phyloP scores from a whole-genome alignment of 805 yeast species.

The Candida namnaoensis region DNA sequence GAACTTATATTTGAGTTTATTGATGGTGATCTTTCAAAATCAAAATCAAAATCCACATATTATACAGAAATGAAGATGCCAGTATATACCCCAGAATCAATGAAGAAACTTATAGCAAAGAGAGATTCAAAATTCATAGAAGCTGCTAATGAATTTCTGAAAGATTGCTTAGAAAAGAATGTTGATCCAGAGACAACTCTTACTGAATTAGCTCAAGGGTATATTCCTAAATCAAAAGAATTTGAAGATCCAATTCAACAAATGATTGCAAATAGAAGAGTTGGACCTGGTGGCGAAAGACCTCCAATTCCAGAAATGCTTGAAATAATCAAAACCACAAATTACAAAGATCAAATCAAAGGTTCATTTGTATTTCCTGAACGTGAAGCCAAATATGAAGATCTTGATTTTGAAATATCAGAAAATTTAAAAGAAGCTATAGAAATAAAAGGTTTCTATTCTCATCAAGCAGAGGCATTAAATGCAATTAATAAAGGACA shows the following conservation, averaged over 20 bases:
- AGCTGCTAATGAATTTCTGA: conserved; percentile 28
- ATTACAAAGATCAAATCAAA: conserved; percentile 59
- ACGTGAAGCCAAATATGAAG: conserved; percentile 35
- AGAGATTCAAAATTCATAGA: conserved; percentile 44
- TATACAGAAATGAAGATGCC: conserved; percentile 40
- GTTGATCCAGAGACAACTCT: conserved; percentile 35
- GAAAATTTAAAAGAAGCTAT: conserved; percentile 46
- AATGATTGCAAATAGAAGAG: conserved; percentile 30
- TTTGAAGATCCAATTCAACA: conserved; percentile 56
- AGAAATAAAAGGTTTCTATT: conserved; percentile 44
- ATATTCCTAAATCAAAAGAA: conserved; percentile 40
- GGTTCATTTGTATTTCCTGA: conserved; percentile 38
- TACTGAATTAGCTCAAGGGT: conserved; percentile 21
- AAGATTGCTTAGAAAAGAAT: conserved; percentile 15
- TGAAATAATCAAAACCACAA: conserved; percentile 35
- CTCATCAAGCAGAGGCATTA: conserved; percentile 79
- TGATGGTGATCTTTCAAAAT: conserved; percentile 51
- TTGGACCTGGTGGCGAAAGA: conserved; percentile 20
- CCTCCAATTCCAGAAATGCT: conserved; percentile 43
- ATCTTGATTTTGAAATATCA: conserved; percentile 35
- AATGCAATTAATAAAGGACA: conserved; percentile 44
- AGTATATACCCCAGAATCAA: conserved; percentile 43
- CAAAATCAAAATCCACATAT: conserved; percentile 33
- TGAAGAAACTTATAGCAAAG: conserved; percentile 50
- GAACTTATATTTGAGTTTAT: conserved; percentile 67